These are phyloP conservation scores for Podila clonocystis DNA, from an alignment of 192 early-diverging fungal genomes.

Conservation along the genomic window DNA sequence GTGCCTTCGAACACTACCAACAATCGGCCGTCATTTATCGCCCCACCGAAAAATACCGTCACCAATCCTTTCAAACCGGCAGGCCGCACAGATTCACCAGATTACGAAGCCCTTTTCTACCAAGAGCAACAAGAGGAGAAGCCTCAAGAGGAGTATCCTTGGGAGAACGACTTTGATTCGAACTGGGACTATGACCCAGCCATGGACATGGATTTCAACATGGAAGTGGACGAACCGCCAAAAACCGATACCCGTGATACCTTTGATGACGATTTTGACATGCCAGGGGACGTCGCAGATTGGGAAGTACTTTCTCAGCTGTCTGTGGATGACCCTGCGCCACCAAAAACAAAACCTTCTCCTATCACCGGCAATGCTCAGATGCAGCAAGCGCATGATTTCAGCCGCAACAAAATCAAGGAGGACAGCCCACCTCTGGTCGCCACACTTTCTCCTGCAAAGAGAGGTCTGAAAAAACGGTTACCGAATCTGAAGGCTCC, in stretches of 20 bases:
- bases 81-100: background rate
- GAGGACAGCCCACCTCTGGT: slow-evolving; percentile 6
- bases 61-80: slow-evolving; percentile 4
- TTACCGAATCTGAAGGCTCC: background rate
- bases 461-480: background rate
- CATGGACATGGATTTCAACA: slow-evolving; percentile 13
- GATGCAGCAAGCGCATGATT: background rate
- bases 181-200: slow-evolving; percentile 24
- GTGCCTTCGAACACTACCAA: slow-evolving; percentile 17
- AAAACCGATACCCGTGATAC: background rate
- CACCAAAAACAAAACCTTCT: background rate
- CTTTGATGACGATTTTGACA: slow-evolving; percentile 8
- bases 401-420: background rate
- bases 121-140: slow-evolving; percentile 3
- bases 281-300: background rate
- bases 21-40: background rate
- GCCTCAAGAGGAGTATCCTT: slow-evolving; percentile 2
- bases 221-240: background rate
- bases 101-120: background rate
- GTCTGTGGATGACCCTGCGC: background rate
- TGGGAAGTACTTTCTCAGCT: slow-evolving; percentile 26
- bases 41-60: background rate
- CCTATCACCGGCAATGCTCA: background rate
- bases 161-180: slow-evolving; percentile 10
- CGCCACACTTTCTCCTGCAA: slow-evolving; percentile 11